Conservation (phyloP, 495 filamentous ascomycete species). For the Trichoderma parareesei region DNA sequence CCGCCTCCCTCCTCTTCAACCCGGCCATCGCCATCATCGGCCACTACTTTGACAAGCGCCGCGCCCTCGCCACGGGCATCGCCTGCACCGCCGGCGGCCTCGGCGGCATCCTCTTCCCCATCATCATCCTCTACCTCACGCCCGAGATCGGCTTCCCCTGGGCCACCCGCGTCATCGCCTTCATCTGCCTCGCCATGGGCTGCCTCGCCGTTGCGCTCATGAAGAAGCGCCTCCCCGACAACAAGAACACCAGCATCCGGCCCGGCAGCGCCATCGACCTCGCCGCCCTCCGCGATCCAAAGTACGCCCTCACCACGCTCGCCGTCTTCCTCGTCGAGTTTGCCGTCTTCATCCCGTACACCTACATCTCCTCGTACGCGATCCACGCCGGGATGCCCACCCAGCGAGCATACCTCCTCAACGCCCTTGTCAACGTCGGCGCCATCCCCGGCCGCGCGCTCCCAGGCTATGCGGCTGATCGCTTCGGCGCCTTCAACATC, state of each 20-base stretch:
- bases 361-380: conserved; percentile 45
- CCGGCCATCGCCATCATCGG: conserved; percentile 52
- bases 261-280: conserved; percentile 36
- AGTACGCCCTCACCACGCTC: conserved; percentile 37
- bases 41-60: conserved; percentile 55
- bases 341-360: conserved; percentile 39
- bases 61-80: conserved; percentile 57
- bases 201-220: conserved; percentile 45
- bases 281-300: conserved; percentile 44
- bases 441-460: conserved; percentile 60
- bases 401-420: conserved; percentile 19
- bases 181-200: conserved; percentile 49
- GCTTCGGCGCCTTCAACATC: conserved; percentile 43
- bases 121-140: conserved; percentile 44
- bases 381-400: conserved; percentile 28
- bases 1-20: conserved; percentile 50
- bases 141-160: conserved; percentile 46
- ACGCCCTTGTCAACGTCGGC: conserved; percentile 50
- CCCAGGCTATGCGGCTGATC: conserved; percentile 63
- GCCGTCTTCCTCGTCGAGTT: conserved; percentile 50
- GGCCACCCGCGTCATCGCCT: conserved; percentile 49
- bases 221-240: conserved; percentile 41
- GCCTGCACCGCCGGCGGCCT: conserved; percentile 51
- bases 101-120: conserved; percentile 54
- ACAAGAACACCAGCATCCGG: conserved; percentile 7